Conservation (phyloP, 768 basidiomycete species). For the Phlegmacium glaucopus region DNA sequence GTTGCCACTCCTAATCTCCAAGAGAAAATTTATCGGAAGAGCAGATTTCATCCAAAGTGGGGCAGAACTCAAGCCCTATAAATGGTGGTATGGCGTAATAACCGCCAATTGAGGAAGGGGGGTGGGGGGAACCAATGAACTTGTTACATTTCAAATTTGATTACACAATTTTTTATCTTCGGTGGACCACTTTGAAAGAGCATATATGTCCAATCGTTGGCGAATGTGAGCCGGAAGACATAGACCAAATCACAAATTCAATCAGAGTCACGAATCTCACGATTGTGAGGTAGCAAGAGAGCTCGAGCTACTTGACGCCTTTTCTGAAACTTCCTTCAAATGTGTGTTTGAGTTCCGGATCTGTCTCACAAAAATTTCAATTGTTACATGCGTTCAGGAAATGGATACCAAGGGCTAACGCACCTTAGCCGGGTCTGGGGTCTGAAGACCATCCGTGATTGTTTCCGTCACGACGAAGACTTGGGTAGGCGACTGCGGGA, state of each 20-base stretch:
- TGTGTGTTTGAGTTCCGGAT: conserved; percentile 6
- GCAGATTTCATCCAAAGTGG: conserved; percentile 39
- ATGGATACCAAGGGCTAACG: neutral
- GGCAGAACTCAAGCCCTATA: conserved; percentile 27
- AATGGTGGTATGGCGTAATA: conserved; percentile 42
- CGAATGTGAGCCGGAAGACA: too few relatives aligned
- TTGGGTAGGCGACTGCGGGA: conserved; percentile 19
- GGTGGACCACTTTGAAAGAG: too few relatives aligned
- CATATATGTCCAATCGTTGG: too few relatives aligned
- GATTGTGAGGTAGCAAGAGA: neutral
- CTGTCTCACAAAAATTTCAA: neutral
- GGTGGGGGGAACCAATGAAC: too few relatives aligned
- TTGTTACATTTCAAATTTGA: too few relatives aligned
- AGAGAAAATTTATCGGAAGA: conserved; percentile 38
- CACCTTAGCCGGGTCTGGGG: conserved; percentile 8
- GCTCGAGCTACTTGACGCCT: neutral
- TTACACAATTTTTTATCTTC: too few relatives aligned
- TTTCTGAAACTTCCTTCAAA: conserved; percentile 9
- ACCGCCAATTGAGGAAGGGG: too few relatives aligned
- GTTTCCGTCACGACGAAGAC: conserved; percentile 30
- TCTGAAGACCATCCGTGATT: conserved; percentile 23
- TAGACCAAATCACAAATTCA: too few relatives aligned
- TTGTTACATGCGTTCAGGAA: neutral
- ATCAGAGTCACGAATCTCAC: too few relatives aligned
- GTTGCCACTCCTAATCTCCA: conserved; percentile 57